Evolutionary conservation across 2,329 filamentous ascomycete genomes (phyloP).

Genomic region (Emergomyces africanus): DNA sequence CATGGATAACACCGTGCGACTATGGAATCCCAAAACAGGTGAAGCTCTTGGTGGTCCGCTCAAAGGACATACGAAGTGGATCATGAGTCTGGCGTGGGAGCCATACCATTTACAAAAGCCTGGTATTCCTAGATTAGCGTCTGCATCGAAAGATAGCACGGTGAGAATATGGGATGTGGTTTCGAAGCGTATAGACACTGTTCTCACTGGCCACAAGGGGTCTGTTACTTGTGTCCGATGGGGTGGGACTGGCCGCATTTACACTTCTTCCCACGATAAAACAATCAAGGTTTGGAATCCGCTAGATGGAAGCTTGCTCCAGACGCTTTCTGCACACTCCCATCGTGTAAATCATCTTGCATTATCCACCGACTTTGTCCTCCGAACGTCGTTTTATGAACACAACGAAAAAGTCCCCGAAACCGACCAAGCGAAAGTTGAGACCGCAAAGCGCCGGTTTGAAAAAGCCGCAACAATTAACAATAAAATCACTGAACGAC

Average conservation of each 20-base stretch:
- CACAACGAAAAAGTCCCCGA: conserved; percentile 60
- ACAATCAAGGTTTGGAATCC: conserved; percentile 85
- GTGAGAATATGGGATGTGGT: conserved; percentile 78
- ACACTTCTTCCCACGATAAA: conserved; percentile 81
- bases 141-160: conserved; percentile 79
- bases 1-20: conserved; percentile 81
- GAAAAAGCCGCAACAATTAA: conserved; percentile 69
- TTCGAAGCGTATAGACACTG: conserved; percentile 63
- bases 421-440: conserved; percentile 55
- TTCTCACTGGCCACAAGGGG: conserved; percentile 77
- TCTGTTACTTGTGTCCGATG: conserved; percentile 85
- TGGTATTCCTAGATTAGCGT: conserved; percentile 67
- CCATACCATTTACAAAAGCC: conserved; percentile 72
- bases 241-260: conserved; percentile 80
- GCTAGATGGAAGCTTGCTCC: conserved; percentile 61
- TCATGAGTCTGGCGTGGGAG: conserved; percentile 82
- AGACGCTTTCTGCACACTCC: conserved; percentile 68
- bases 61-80: conserved; percentile 80
- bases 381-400: conserved; percentile 77
- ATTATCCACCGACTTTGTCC: conserved; percentile 79
- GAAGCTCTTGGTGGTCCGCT: conserved; percentile 57
- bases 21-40: conserved; percentile 80
- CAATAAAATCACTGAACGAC: conserved; percentile 64
- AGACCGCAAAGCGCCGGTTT: conserved; percentile 69
- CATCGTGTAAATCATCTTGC: conserved; percentile 96